Evolutionary conservation across 108 stramenopile species (phyloP), one percentile per base, ranked within the genome.

Genomic region (Seminavis robusta): DNA sequence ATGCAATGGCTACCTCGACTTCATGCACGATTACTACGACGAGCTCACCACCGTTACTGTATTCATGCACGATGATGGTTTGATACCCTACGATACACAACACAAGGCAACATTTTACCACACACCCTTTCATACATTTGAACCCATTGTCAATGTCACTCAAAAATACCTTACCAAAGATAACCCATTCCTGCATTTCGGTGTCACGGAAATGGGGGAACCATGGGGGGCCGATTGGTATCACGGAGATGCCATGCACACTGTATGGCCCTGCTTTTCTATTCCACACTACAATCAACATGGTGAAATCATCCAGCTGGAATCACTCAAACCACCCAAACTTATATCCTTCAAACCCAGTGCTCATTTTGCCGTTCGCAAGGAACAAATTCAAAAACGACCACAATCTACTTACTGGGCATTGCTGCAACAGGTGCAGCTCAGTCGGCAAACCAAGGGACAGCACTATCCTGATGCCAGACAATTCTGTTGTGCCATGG

Each of bases 1-100:
- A 44, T 44, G 43, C 16, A 44, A 44, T n/a, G 43, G 43, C 6
- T 44, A 44, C 16, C n/a, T 44, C 6, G 43, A 44, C n/a, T 44
- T 19, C n/a, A n/a, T 44, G 7, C 20, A 44, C 20, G 43, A 44
- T n/a, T 44, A 44, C 16, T 44, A 44, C 16, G 8, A 44, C 43
- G 20, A 44, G 7, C 43, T 44, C 16, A 44, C 43, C 43, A 44
- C 6, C 6, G n/a, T n/a, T 17, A 44, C 43, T 6, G 20, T 44
- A 44, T 44, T 44, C 20, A 13, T 44, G 10, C 43, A 44, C 20
- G 43, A 17, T 13, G 43, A 44, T n/a, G 43, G 43, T 20, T 6
- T 44, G 17, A n/a, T 19, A 9, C 43, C 8, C 6, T 13, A 7
- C 43, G n/a, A 44, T n/a, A n/a, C n/a, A n/a, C n/a, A n/a, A n/a